Percentiles rank a stretch among this genome's conserved stretches.
These are phyloP conservation scores for Thelonectria discophora DNA, from an alignment of 2,329 filamentous ascomycete species.

Conservation along the genomic window DNA sequence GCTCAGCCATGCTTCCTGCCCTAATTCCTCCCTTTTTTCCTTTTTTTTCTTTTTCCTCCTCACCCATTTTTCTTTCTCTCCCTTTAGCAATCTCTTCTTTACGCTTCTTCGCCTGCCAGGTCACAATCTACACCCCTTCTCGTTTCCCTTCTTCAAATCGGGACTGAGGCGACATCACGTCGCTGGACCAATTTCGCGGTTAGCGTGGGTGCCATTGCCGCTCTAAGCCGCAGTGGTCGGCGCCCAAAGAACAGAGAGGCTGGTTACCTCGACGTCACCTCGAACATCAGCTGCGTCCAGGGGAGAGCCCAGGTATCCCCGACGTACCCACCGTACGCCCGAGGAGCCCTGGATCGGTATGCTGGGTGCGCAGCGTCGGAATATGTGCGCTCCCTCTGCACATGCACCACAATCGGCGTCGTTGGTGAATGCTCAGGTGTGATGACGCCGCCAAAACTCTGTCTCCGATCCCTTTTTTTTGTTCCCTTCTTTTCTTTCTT, in stretches of 20 bases:
- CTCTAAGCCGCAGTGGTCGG: slow-evolving; percentile 42
- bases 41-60: slow-evolving; percentile 14
- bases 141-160: slow-evolving; percentile 35
- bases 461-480: slow-evolving; percentile 19
- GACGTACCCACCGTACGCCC: slow-evolving; percentile 36
- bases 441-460: slow-evolving; percentile 27
- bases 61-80: slow-evolving; percentile 18
- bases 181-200: slow-evolving; percentile 31
- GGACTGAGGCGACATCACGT: slow-evolving; percentile 36
- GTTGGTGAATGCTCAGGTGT: slow-evolving; percentile 1
- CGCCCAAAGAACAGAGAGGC: slow-evolving; percentile 20
- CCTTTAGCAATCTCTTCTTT: slow-evolving; percentile 31
- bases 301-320: slow-evolving; percentile 30
- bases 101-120: slow-evolving; percentile 22
- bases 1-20: slow-evolving; percentile 21
- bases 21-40: slow-evolving; percentile 28
- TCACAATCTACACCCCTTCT: slow-evolving; percentile 19
- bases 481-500: too few relatives aligned
- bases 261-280: slow-evolving; percentile 31
- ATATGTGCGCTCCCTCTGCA: slow-evolving; percentile 11
- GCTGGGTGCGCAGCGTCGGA: slow-evolving; percentile 7
- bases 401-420: slow-evolving; percentile 22
- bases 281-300: slow-evolving; percentile 29
- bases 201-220: slow-evolving; percentile 43
- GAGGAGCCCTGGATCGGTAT: slow-evolving; percentile 20